Conservation (phyloP, 768 basidiomycete genomes). For the Pleurotus sapidus region DNA sequence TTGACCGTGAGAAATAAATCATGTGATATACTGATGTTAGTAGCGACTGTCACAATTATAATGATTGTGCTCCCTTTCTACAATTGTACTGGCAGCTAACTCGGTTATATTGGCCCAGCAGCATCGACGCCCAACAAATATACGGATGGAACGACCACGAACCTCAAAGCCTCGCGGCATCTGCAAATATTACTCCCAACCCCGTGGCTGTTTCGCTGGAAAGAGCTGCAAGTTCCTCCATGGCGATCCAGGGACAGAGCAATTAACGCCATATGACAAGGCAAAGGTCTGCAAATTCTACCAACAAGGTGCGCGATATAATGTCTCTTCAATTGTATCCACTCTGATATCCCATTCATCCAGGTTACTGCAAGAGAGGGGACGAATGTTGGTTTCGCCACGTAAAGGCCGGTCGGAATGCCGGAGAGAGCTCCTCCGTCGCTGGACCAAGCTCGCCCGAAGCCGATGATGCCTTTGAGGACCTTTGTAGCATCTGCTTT, state of each 20-base stretch:
- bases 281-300: slow-evolving; percentile 69
- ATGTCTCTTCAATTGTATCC: background rate
- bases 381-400: slow-evolving; percentile 78
- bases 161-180: slow-evolving; percentile 72
- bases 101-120: background rate
- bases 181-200: slow-evolving; percentile 63
- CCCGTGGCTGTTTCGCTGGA: slow-evolving; percentile 69
- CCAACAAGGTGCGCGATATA: slow-evolving; percentile 42
- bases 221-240: slow-evolving; percentile 78
- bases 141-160: slow-evolving; percentile 39
- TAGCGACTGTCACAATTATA: background rate
- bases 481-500: slow-evolving; percentile 69
- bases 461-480: slow-evolving; percentile 36
- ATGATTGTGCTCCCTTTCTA: background rate
- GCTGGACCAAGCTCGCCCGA: slow-evolving; percentile 1
- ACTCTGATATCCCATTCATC: slow-evolving; percentile 1
- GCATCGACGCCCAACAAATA: no score
- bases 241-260: slow-evolving; percentile 37
- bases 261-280: slow-evolving; percentile 67
- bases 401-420: slow-evolving; percentile 21
- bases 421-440: background rate
- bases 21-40: background rate
- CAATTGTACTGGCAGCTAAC: background rate
- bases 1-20: no score
- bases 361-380: slow-evolving; percentile 72